These are phyloP conservation scores for Rostrohypoxylon terebratum DNA, from an alignment of 495 filamentous ascomycete genomes.

Conservation along the genomic window DNA sequence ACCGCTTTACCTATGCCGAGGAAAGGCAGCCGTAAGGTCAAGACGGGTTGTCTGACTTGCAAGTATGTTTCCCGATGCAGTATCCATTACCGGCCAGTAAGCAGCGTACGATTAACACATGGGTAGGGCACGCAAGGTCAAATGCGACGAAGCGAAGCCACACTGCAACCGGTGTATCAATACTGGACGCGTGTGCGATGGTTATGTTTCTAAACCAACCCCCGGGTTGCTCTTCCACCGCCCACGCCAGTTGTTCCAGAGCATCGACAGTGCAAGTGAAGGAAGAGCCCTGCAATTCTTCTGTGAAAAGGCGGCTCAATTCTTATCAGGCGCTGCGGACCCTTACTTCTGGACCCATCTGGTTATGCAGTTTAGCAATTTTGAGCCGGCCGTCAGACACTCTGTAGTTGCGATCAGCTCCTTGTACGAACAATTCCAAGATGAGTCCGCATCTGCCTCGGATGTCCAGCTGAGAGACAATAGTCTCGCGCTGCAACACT, in stretches of 20 bases:
- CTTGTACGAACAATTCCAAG: slow-evolving; percentile 49
- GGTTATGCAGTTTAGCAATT: slow-evolving; percentile 62
- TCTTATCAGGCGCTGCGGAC: slow-evolving; percentile 58
- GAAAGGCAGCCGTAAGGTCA: slow-evolving; percentile 55
- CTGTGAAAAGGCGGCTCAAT: slow-evolving; percentile 51
- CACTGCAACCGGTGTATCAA: slow-evolving; percentile 48
- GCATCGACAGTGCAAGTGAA: slow-evolving; percentile 45
- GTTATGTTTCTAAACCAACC: slow-evolving; percentile 45
- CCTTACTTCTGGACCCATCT: slow-evolving; percentile 65
- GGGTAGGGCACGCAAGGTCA: slow-evolving; percentile 51
- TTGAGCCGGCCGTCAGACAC: slow-evolving; percentile 67
- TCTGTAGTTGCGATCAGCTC: slow-evolving; percentile 61
- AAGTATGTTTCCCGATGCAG: slow-evolving; percentile 47
- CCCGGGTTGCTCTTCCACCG: slow-evolving; percentile 45
- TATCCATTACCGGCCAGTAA: slow-evolving; percentile 10
- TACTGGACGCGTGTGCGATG: slow-evolving; percentile 50
- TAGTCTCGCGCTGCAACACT: slow-evolving; percentile 50
- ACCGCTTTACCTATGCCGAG: slow-evolving; percentile 44
- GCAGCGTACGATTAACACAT: background rate
- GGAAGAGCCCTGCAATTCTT: slow-evolving; percentile 58
- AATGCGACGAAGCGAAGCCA: slow-evolving; percentile 56
- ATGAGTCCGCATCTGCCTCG: slow-evolving; percentile 42
- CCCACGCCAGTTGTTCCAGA: slow-evolving; percentile 42
- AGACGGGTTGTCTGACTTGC: slow-evolving; percentile 55
- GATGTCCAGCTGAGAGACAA: slow-evolving; percentile 43